A percentile compares a stretch with the other conserved stretches of the same genome.
Conservation (phyloP, 1,284 basidiomycete genomes). For the Ceratorhiza oryzae-sativae region DNA sequence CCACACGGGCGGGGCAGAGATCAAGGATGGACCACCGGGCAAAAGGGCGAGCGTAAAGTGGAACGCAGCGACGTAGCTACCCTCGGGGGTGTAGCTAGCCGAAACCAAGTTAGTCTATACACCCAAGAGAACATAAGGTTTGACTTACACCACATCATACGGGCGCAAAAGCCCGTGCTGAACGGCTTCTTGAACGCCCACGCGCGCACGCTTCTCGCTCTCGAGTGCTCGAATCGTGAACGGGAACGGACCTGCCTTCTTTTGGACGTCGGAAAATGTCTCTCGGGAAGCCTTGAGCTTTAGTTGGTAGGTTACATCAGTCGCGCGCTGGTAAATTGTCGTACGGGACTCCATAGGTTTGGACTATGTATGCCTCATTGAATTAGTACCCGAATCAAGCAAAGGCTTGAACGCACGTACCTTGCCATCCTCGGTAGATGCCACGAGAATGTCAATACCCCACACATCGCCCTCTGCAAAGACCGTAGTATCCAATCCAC, state of each 20-base stretch:
- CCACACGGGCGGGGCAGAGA: conserved; percentile 89
- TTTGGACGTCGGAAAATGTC: conserved; percentile 95
- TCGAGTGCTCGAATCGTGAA: conserved; percentile 95
- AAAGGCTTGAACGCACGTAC: conserved; percentile 52
- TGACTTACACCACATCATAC: conserved; percentile 83
- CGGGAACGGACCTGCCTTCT: conserved; percentile 97
- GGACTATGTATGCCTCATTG: conserved; percentile 13
- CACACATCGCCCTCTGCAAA: conserved; percentile 97
- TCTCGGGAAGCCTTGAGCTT: conserved; percentile 97
- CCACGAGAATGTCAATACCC: conserved; percentile 92
- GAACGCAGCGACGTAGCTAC: conserved; percentile 87
- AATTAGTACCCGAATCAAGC: background rate
- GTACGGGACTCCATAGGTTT: conserved; percentile 83
- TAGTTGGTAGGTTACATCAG: conserved; percentile 88
- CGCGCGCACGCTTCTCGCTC: conserved; percentile 92
- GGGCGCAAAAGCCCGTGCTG: conserved; percentile 90
- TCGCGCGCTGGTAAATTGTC: conserved; percentile 92
- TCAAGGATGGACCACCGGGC: conserved; percentile 81
- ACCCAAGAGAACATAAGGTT: conserved; percentile 30
- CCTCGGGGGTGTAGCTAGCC: conserved; percentile 75
- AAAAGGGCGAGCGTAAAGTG: conserved; percentile 95
- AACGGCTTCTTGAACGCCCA: conserved; percentile 96
- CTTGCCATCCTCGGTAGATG: conserved; percentile 89
- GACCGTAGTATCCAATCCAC: conserved; percentile 81
- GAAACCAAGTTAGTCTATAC: conserved; percentile 1